These are phyloP conservation scores for Pythium pyrilobum DNA, from an alignment of 352 stramenopile genomes.

Conservation along the genomic window DNA sequence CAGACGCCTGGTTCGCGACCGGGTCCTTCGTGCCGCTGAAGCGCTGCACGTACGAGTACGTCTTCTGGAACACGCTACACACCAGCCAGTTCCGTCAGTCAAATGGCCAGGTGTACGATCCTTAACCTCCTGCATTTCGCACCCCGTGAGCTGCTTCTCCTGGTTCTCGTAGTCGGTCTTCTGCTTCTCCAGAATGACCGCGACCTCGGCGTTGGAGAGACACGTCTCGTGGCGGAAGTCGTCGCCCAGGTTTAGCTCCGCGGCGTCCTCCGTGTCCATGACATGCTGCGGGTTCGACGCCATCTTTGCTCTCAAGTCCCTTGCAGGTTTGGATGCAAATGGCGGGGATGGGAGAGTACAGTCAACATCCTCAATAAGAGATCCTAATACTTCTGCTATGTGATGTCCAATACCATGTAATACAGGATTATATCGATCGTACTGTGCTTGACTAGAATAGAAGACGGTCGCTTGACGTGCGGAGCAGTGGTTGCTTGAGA, in stretches of 20 bases:
- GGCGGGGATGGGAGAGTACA: neutral
- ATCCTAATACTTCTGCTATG: neutral
- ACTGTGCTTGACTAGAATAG: neutral
- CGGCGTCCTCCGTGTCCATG: conserved; percentile 87
- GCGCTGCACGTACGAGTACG: conserved; percentile 88
- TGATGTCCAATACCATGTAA: neutral
- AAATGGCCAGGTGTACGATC: neutral
- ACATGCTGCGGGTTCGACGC: conserved; percentile 83
- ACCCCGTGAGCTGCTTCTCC: conserved; percentile 87
- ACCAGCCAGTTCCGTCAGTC: neutral
- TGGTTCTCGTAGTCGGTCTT: conserved; percentile 89
- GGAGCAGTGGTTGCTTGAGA: neutral
- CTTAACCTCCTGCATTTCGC: conserved; percentile 1
- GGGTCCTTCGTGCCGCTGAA: conserved; percentile 90
- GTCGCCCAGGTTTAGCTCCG: conserved; percentile 84
- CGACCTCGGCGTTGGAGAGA: conserved; percentile 86
- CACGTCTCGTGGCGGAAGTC: conserved; percentile 89
- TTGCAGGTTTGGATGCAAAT: neutral
- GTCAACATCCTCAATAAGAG: neutral
- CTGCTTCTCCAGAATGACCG: conserved; percentile 88
- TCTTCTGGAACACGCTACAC: conserved; percentile 87
- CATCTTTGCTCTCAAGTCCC: conserved; percentile 33
- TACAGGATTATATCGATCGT: neutral
- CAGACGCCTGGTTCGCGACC: conserved; percentile 86
- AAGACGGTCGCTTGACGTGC: neutral